Evolutionary conservation across 1,284 basidiomycete species (phyloP).

Genomic region (Gastroboletus turbinatus): DNA sequence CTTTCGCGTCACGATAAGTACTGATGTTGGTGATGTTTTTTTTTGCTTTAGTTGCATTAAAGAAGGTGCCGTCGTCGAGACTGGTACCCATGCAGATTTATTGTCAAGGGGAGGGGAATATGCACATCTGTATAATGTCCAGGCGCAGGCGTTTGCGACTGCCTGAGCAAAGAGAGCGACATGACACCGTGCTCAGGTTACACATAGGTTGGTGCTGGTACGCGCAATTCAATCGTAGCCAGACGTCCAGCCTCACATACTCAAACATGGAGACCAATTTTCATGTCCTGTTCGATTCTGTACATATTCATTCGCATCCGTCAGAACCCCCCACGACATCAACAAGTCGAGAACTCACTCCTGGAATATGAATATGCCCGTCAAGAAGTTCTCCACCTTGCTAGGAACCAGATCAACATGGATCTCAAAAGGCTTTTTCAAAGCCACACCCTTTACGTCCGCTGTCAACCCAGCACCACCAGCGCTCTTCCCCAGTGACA

Average conservation of each 20-base stretch:
- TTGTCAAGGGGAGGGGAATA: conserved; percentile 50
- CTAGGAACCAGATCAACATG: not conserved
- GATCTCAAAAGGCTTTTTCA: conserved; percentile 6
- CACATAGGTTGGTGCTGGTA: not conserved
- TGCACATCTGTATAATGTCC: conserved; percentile 52
- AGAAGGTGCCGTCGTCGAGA: conserved; percentile 52
- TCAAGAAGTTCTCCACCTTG: conserved; percentile 8
- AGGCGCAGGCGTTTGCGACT: conserved; percentile 49
- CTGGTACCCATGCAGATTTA: conserved; percentile 52
- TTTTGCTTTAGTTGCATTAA: conserved; percentile 52
- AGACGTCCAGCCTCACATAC: not conserved
- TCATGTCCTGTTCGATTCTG: not conserved
- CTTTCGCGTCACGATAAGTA: not conserved
- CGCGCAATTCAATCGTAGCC: not conserved
- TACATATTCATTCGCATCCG: not conserved
- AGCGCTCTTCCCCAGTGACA: conserved; percentile 5
- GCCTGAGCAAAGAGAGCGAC: not conserved
- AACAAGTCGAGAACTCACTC: not conserved
- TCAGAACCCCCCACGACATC: not conserved
- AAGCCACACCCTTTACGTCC: not conserved
- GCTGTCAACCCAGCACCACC: not conserved
- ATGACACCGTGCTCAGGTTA: not conserved
- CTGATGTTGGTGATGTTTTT: not conserved
- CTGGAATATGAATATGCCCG: conserved; percentile 1
- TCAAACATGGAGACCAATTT: not conserved